Evolutionary conservation across 1,284 basidiomycete species (phyloP).

Genomic region (Tremellales sp.): DNA sequence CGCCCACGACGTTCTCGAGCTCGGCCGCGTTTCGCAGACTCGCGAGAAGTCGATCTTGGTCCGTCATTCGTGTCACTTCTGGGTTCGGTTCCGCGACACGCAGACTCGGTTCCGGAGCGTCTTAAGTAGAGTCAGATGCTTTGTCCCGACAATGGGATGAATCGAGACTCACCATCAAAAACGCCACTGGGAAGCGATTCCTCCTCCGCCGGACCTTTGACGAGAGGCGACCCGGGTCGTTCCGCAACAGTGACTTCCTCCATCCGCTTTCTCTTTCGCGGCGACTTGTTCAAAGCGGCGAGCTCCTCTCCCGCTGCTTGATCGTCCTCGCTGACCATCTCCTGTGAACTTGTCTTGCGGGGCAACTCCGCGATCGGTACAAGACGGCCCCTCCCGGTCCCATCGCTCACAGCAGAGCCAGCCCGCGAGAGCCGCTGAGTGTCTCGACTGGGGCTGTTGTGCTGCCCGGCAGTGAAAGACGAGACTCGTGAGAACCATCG

Average conservation of each 20-base stretch:
- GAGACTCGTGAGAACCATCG: conserved; percentile 27
- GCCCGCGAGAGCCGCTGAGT: neutral
- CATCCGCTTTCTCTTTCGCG: conserved; percentile 17
- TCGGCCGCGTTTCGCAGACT: conserved; percentile 26
- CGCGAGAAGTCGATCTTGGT: conserved; percentile 25
- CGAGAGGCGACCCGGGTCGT: neutral
- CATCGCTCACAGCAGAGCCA: neutral
- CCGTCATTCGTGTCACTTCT: conserved; percentile 13
- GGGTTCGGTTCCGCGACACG: conserved; percentile 3
- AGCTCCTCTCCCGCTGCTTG: conserved; percentile 26
- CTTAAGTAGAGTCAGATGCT: conserved; percentile 8
- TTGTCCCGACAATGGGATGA: neutral
- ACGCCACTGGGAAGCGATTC: conserved; percentile 14
- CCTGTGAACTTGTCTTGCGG: neutral
- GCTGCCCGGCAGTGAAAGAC: conserved; percentile 8
- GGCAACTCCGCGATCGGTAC: neutral
- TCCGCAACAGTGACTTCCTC: conserved; percentile 18
- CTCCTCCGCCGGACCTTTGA: neutral
- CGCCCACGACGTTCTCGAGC: conserved; percentile 19
- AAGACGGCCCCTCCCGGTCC: neutral
- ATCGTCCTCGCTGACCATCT: neutral
- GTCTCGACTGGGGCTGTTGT: neutral
- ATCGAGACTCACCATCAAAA: conserved; percentile 21
- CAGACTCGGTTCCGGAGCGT: neutral
- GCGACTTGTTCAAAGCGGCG: conserved; percentile 26